A percentile compares a stretch with the other conserved stretches of the same genome.
Conservation (phyloP, 257 asterid genomes). For the Solanum sejunctum region DNA sequence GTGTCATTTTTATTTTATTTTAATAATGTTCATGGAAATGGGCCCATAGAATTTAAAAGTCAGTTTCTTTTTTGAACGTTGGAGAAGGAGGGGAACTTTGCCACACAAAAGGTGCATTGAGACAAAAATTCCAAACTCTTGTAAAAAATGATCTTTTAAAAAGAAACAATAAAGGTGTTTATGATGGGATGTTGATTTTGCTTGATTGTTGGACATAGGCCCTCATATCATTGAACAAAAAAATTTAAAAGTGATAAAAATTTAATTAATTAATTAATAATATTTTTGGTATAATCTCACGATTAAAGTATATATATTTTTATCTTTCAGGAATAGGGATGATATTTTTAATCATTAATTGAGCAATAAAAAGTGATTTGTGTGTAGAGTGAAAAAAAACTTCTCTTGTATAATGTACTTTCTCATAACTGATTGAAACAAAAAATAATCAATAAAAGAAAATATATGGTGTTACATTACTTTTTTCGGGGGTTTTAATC, state of each 20-base stretch:
- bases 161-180: not conserved
- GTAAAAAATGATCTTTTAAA: not conserved
- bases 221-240: not conserved
- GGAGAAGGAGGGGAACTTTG: not conserved
- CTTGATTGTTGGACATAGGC: not conserved
- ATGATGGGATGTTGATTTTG: not conserved
- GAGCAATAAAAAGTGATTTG: not conserved
- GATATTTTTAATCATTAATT: not conserved
- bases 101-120: not conserved
- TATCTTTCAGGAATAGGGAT: not conserved
- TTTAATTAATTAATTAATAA: not conserved
- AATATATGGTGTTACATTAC: too few relatives aligned
- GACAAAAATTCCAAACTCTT: constrained; percentile 1
- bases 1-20: not conserved
- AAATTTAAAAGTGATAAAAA: not conserved
- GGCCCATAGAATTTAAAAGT: not conserved
- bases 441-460: too few relatives aligned
- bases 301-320: not conserved
- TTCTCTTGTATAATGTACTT: too few relatives aligned
- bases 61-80: constrained; percentile 27
- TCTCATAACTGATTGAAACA: too few relatives aligned
- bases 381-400: not conserved
- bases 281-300: not conserved
- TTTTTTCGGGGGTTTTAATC: too few relatives aligned
- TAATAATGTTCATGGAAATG: not conserved